phyloP scores from a whole-genome alignment of 768 basidiomycete species.

The Lactarius deliciosus region DNA sequence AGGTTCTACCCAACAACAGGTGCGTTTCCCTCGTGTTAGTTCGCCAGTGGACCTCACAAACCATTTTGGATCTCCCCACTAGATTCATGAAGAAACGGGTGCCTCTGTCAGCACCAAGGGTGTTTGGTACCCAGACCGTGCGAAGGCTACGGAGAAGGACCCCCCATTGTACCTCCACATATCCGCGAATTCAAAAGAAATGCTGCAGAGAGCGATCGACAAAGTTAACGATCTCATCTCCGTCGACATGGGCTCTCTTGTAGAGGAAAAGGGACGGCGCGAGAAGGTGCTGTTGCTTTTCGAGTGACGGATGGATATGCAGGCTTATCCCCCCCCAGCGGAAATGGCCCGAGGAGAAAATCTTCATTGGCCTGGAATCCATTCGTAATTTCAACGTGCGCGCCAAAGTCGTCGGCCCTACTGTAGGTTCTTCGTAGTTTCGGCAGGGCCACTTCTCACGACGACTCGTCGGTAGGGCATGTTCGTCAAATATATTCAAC shows the following conservation, averaged over 20 bases:
- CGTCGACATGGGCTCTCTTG: conserved; percentile 76
- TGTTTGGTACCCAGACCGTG: conserved; percentile 92
- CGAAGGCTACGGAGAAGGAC: conserved; percentile 88
- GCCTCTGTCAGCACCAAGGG: conserved; percentile 93
- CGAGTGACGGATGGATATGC: not conserved
- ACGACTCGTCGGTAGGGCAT: conserved; percentile 57
- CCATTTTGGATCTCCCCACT: not conserved
- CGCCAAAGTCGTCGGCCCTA: conserved; percentile 96
- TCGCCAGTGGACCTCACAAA: not conserved
- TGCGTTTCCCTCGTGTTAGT: conserved; percentile 39
- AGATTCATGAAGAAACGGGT: conserved; percentile 93
- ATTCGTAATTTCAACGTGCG: conserved; percentile 97
- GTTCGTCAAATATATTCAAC: conserved; percentile 98
- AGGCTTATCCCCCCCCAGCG: conserved; percentile 47
- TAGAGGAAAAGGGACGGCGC: conserved; percentile 71
- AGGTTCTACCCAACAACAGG: conserved; percentile 89
- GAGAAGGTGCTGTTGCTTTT: conserved; percentile 52
- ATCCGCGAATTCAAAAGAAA: conserved; percentile 67
- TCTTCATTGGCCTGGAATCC: conserved; percentile 84
- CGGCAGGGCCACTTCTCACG: not conserved
- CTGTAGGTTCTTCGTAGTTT: conserved; percentile 47
- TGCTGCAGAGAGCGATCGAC: conserved; percentile 64
- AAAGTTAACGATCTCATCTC: conserved; percentile 72
- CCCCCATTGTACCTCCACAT: conserved; percentile 94
- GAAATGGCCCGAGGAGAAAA: conserved; percentile 98